Conservation (phyloP, 2,329 filamentous ascomycete species). For the Fusarium sarcochroum region DNA sequence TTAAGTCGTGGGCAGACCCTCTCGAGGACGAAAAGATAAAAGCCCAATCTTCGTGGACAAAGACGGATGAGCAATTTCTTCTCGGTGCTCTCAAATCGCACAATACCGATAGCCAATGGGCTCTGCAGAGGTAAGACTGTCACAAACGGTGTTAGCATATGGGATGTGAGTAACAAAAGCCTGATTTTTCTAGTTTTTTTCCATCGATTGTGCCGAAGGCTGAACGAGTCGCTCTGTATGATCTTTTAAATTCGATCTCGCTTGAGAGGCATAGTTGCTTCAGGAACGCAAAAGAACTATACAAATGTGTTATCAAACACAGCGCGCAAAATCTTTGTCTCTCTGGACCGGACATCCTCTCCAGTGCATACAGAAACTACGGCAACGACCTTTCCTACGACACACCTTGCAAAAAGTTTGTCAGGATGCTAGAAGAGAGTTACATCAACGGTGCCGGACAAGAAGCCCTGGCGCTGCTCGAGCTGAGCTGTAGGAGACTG, state of each 20-base stretch:
- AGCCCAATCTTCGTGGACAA: background rate
- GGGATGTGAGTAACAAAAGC: background rate
- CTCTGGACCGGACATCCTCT: background rate
- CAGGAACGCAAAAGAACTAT: background rate
- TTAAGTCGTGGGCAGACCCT: conserved; percentile 4
- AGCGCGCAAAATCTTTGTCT: conserved; percentile 1
- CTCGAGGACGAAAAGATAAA: conserved; percentile 13
- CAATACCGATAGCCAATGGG: conserved; percentile 1
- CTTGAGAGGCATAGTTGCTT: background rate
- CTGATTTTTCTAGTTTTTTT: conserved; percentile 15
- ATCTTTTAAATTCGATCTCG: background rate
- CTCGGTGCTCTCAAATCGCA: background rate
- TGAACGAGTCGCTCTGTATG: background rate
- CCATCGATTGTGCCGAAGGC: background rate
- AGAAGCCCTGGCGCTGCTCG: conserved; percentile 3
- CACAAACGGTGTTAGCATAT: background rate
- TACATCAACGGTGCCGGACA: background rate
- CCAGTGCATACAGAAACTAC: background rate
- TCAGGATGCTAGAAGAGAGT: background rate
- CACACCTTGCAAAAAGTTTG: background rate
- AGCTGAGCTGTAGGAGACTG: conserved; percentile 11
- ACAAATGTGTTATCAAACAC: conserved; percentile 1
- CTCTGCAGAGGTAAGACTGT: conserved; percentile 4
- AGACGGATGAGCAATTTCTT: conserved; percentile 3
- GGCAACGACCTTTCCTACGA: background rate